Conservation (phyloP, 1,284 basidiomycete genomes). For the Microbotryum intermedium region DNA sequence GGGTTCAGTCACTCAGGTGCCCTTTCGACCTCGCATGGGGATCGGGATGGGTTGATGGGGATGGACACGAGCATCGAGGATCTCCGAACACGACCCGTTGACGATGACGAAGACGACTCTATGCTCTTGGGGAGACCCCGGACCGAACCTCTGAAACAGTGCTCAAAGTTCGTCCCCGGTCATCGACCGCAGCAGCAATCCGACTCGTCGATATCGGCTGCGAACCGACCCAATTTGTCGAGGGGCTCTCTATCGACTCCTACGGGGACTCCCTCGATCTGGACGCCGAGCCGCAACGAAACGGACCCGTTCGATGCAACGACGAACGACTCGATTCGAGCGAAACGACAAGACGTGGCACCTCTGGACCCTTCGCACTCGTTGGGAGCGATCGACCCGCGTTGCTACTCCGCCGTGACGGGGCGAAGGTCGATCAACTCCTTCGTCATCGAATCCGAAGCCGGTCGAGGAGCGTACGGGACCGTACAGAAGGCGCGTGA, state of each 20-base stretch:
- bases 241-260: constrained; percentile 21
- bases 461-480: constrained; percentile 94
- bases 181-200: constrained; percentile 10
- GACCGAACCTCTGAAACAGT: constrained; percentile 3
- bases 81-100: not conserved
- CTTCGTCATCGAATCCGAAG: constrained; percentile 71
- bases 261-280: constrained; percentile 12
- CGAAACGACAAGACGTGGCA: not conserved
- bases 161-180: constrained; percentile 8
- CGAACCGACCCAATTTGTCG: constrained; percentile 21
- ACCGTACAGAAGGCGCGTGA: constrained; percentile 84
- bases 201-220: not conserved
- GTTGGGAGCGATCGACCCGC: constrained; percentile 31
- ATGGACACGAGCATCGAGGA: too few relatives aligned
- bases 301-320: not conserved
- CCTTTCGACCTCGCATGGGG: constrained; percentile 11
- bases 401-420: constrained; percentile 30
- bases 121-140: not conserved
- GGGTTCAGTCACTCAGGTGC: constrained; percentile 5
- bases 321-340: not conserved
- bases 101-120: not conserved
- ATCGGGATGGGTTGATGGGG: too few relatives aligned
- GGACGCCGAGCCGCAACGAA: not conserved
- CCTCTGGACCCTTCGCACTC: constrained; percentile 10
- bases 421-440: constrained; percentile 54